phyloP scores from a whole-genome alignment of 371 early-diverging fungal species.

The Circinella minor region DNA sequence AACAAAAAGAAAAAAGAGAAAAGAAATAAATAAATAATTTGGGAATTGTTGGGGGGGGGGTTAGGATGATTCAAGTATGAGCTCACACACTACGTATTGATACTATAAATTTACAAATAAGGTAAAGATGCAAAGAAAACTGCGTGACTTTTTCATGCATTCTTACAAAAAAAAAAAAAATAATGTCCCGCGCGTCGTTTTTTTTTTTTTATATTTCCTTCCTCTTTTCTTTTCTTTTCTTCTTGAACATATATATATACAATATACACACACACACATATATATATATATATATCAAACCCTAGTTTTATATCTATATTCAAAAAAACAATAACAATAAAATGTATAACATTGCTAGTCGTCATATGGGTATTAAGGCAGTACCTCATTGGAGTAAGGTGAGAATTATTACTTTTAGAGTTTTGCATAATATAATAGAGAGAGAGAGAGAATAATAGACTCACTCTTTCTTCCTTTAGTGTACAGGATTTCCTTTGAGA shows the following conservation, averaged over 20 bases:
- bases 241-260: neutral
- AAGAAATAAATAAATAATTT: too few species aligned
- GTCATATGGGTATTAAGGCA: neutral
- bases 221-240: neutral
- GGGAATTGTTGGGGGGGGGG: neutral
- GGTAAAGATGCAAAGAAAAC: neutral
- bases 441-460: too few species aligned
- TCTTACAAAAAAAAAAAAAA: neutral
- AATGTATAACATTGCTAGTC: conserved; percentile 51
- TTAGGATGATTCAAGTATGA: neutral
- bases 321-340: conserved; percentile 8
- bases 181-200: conserved; percentile 11
- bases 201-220: conserved; percentile 21
- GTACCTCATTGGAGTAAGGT: conserved; percentile 12
- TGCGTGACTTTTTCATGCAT: conserved; percentile 12
- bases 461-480: neutral
- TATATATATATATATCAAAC: too few species aligned
- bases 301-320: neutral
- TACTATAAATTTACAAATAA: neutral
- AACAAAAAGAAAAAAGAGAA: neutral
- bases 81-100: neutral
- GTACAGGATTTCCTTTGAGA: conserved; percentile 24
- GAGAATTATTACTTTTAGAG: neutral
- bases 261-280: too few species aligned
- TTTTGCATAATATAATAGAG: too few species aligned